Evolutionary conservation across 2,329 filamentous ascomycete species (phyloP).

Genomic region (Hymenoscyphus occultus): DNA sequence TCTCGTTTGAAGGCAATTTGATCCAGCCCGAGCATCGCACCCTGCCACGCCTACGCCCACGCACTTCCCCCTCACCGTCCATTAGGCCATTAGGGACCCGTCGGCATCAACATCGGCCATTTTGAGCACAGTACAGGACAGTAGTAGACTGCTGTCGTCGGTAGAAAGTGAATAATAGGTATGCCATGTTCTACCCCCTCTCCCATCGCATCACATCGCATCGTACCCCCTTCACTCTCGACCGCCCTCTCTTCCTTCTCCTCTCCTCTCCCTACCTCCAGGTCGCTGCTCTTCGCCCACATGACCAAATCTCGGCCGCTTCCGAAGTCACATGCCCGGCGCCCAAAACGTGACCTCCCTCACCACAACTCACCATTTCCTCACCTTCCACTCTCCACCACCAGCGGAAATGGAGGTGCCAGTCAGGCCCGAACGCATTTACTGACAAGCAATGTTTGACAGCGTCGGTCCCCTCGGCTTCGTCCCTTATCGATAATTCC

Average conservation of each 20-base stretch:
- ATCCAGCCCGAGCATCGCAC: constrained; percentile 1
- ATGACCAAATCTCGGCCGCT: background rate
- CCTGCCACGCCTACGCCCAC: background rate
- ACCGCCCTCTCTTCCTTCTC: background rate
- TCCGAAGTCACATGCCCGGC: background rate
- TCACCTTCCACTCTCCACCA: background rate
- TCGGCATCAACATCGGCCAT: background rate
- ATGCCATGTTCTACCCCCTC: background rate
- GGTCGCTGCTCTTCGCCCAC: background rate
- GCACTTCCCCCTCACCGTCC: background rate
- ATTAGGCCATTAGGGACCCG: background rate
- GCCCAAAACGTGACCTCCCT: background rate
- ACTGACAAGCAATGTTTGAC: constrained; percentile 14
- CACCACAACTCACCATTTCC: background rate
- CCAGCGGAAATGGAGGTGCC: background rate
- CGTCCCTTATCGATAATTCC: constrained; percentile 6
- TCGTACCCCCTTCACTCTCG: background rate
- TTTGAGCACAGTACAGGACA: background rate
- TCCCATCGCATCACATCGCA: background rate
- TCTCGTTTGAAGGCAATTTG: constrained; percentile 1
- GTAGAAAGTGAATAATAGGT: background rate
- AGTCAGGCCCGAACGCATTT: constrained; percentile 5
- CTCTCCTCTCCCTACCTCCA: background rate
- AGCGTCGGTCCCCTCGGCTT: background rate
- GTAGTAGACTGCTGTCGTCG: too few relatives aligned